phyloP scores from a whole-genome alignment of 2,329 filamentous ascomycete species.

The Pestalotiopsis sp. region DNA sequence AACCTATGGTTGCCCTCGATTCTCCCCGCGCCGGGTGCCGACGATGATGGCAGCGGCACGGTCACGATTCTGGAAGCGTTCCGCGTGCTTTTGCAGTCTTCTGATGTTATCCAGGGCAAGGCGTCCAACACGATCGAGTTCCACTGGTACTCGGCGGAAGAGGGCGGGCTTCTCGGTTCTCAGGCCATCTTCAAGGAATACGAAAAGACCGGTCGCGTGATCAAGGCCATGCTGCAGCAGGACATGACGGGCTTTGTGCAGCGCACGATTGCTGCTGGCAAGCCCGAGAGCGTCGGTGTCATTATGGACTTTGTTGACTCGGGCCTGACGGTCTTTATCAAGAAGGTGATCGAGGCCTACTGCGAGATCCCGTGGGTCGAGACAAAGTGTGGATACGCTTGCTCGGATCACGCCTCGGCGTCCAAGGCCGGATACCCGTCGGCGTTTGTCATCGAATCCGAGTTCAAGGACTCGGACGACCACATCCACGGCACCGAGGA shows the following conservation, averaged over 20 bases:
- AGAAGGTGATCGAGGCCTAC: slow-evolving; percentile 83
- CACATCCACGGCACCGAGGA: slow-evolving; percentile 74
- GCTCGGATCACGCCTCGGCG: slow-evolving; percentile 74
- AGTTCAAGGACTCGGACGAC: slow-evolving; percentile 66
- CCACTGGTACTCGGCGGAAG: slow-evolving; percentile 84
- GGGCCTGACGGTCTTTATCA: slow-evolving; percentile 85
- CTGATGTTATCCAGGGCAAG: slow-evolving; percentile 69
- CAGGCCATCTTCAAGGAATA: slow-evolving; percentile 89
- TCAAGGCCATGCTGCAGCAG: slow-evolving; percentile 97
- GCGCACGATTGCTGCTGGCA: slow-evolving; percentile 78
- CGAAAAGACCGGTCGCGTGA: slow-evolving; percentile 68
- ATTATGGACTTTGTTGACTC: slow-evolving; percentile 90
- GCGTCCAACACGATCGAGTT: slow-evolving; percentile 90
- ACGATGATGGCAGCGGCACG: slow-evolving; percentile 90
- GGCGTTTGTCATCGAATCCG: slow-evolving; percentile 75
- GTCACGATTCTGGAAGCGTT: slow-evolving; percentile 94
- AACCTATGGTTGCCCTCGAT: slow-evolving; percentile 87
- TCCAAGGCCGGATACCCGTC: slow-evolving; percentile 75
- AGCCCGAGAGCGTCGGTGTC: slow-evolving; percentile 84
- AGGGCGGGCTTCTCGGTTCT: slow-evolving; percentile 68
- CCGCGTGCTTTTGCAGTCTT: slow-evolving; percentile 74
- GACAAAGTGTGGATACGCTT: slow-evolving; percentile 88
- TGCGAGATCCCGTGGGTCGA: slow-evolving; percentile 85
- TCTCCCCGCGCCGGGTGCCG: slow-evolving; percentile 86
- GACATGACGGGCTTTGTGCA: slow-evolving; percentile 95